phyloP scores from a whole-genome alignment of 805 yeast genomes.

The Cyberlindnera maritima region DNA sequence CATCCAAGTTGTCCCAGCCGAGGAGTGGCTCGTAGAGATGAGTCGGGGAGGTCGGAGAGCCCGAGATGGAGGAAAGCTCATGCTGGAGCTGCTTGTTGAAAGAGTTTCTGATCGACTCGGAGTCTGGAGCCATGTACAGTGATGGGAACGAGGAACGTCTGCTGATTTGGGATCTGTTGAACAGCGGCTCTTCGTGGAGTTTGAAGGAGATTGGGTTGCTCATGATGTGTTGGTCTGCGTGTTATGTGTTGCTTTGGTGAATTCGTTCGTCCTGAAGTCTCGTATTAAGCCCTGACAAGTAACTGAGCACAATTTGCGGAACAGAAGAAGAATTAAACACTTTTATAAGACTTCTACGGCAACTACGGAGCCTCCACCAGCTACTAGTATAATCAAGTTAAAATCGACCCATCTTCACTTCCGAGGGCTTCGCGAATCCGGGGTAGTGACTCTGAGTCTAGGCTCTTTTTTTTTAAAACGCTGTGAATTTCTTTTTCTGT shows the following conservation, averaged over 20 bases:
- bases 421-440: too few species aligned
- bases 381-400: too few species aligned
- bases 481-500: too few species aligned
- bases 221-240: background rate
- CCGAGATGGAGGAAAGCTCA: background rate
- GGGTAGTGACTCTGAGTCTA: too few species aligned
- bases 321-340: too few species aligned
- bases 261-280: too few species aligned
- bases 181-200: background rate
- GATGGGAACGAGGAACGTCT: background rate
- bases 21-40: background rate
- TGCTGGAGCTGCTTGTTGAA: background rate
- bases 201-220: background rate
- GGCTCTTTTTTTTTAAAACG: too few species aligned
- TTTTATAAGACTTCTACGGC: too few species aligned
- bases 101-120: background rate
- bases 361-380: too few species aligned
- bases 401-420: too few species aligned
- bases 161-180: background rate
- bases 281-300: too few species aligned
- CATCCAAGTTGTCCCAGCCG: constrained; percentile 3
- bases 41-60: background rate
- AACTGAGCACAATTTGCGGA: too few species aligned
- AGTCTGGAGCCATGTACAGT: background rate
- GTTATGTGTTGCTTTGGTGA: background rate